Evolutionary conservation across 2,329 filamentous ascomycete genomes (phyloP), one percentile per base, ranked within the genome.

Genomic region (Knufia fluminis): DNA sequence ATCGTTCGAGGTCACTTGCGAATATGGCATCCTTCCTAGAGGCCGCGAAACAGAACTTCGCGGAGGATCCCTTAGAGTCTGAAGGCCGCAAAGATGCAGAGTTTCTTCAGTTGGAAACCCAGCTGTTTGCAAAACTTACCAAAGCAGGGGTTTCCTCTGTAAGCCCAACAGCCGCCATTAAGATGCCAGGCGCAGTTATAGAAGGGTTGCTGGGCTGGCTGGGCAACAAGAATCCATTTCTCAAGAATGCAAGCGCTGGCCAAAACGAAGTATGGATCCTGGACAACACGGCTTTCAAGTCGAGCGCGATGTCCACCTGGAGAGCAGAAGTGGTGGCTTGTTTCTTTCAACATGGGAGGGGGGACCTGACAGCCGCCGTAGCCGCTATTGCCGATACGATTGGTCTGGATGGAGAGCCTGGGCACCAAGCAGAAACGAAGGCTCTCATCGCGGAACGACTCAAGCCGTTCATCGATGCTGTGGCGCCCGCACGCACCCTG

Each of bases 221-320:
- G 20, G 65, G 66, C 22, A 56, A 59, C 41, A 61, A 63, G 44
- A 83, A 81, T 60, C 82, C 83, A 1, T 68, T 82, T 10, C 73
- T 77, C 1, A 75, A 75, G 40, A 69, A 73, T 28, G 77, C 87
- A 41, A 76, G 80, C 48, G 71, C 74, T 14, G 68, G 78, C n/a
- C 66, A 72, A 44, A 85, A 95, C 64, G 80, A 78, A 12, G 81
- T 96, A 35, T 96, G 91, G 91, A 71, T 96, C 6, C 73, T 96
- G 42, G 89, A 97, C 70, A 95, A 92, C 61, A 91, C 86, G 2
- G 90, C 89, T 3, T 91, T 84, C 64, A 78, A 79, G 52, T 59
- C 64, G 20, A 45, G 62, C 47, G 62, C 63, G 54, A 52, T 55
- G 39, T 65, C 67, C 1, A 20, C 24, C 10, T 96, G 89, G 88